Evolutionary conservation across 352 stramenopile species (phyloP).

Genomic region (Globisporangium emineosum): DNA sequence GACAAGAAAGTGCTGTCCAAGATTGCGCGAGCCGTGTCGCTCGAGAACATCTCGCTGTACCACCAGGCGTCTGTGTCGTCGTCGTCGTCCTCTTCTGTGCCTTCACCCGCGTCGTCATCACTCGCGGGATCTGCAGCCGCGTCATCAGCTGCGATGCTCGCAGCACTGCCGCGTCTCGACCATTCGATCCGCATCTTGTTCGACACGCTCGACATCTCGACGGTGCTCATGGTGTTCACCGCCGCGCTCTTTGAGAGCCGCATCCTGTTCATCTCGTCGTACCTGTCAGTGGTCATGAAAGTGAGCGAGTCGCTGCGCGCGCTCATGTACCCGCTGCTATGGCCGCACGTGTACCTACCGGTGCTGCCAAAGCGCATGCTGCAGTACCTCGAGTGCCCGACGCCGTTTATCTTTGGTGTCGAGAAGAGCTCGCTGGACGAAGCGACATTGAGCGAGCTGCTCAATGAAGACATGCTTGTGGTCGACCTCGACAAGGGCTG

Average conservation of each 20-base stretch:
- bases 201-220: constrained; percentile 74
- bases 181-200: constrained; percentile 79
- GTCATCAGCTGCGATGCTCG: constrained; percentile 34
- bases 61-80: constrained; percentile 32
- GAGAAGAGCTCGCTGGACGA: constrained; percentile 63
- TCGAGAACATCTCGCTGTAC: constrained; percentile 58
- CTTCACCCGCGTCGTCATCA: constrained; percentile 29
- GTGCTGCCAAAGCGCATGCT: constrained; percentile 77
- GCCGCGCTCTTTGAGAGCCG: constrained; percentile 76
- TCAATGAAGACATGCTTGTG: constrained; percentile 65
- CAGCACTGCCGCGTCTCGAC: constrained; percentile 56
- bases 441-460: constrained; percentile 36
- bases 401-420: constrained; percentile 83
- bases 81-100: constrained; percentile 10
- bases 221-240: constrained; percentile 74
- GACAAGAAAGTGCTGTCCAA: constrained; percentile 81
- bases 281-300: constrained; percentile 81
- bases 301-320: constrained; percentile 70
- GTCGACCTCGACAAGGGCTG: constrained; percentile 73
- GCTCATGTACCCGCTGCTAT: constrained; percentile 84
- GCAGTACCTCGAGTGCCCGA: constrained; percentile 84
- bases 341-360: constrained; percentile 86
- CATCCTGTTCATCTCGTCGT: constrained; percentile 78
- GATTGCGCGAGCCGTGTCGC: constrained; percentile 62
- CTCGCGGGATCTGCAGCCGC: constrained; percentile 30